Conservation (phyloP, 805 yeast species). For the Scheffersomyces coipomensis region DNA sequence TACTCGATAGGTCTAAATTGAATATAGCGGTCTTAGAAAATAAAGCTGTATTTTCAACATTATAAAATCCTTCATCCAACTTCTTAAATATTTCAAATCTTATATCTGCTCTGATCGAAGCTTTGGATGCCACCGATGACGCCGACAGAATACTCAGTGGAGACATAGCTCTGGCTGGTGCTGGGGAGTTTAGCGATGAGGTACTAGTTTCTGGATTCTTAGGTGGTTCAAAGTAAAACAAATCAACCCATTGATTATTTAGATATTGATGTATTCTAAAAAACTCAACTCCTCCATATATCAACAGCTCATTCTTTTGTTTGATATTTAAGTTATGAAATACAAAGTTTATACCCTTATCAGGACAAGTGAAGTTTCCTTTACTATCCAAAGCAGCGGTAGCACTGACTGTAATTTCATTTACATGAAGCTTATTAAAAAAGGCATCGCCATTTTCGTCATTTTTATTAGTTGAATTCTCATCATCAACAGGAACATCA, state of each 20-base stretch:
- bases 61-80: slow-evolving; percentile 5
- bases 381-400: slow-evolving; percentile 42
- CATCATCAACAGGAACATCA: slow-evolving; percentile 8
- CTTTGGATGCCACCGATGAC: slow-evolving; percentile 5
- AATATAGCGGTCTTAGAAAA: slow-evolving; percentile 41
- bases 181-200: not conserved
- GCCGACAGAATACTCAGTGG: slow-evolving; percentile 5
- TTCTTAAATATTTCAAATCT: slow-evolving; percentile 47
- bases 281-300: slow-evolving; percentile 48
- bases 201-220: not conserved
- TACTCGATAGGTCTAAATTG: slow-evolving; percentile 16
- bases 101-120: slow-evolving; percentile 42
- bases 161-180: slow-evolving; percentile 2
- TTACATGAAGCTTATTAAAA: slow-evolving; percentile 39
- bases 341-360: slow-evolving; percentile 21
- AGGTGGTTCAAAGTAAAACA: slow-evolving; percentile 22
- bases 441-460: slow-evolving; percentile 15
- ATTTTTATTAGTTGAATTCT: slow-evolving; percentile 8
- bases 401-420: slow-evolving; percentile 38
- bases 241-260: slow-evolving; percentile 15
- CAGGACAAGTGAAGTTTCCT: slow-evolving; percentile 42
- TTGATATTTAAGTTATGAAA: slow-evolving; percentile 34
- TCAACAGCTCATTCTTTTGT: slow-evolving; percentile 39
- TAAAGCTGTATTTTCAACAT: slow-evolving; percentile 36
- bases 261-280: slow-evolving; percentile 22